A percentile compares a stretch with the other conserved stretches of the same genome.
Conservation (phyloP, 2,329 filamentous ascomycete genomes). For the Nothopassalora personata region DNA sequence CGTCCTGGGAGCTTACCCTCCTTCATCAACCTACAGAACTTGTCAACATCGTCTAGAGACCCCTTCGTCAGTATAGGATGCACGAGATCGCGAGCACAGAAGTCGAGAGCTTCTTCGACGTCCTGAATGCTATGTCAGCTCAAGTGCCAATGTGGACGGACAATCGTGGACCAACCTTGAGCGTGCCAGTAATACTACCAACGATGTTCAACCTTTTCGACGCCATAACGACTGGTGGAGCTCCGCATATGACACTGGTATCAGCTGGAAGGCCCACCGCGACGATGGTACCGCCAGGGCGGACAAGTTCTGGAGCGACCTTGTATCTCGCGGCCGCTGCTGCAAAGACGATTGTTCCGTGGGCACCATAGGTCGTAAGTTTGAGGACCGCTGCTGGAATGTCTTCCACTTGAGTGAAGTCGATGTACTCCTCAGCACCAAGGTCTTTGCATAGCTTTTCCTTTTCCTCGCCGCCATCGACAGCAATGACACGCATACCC, state of each 20-base stretch:
- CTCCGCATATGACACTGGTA: slow-evolving; percentile 33
- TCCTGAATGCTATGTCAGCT: slow-evolving; percentile 25
- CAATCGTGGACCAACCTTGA: slow-evolving; percentile 28
- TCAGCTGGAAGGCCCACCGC: slow-evolving; percentile 35
- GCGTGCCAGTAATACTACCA: slow-evolving; percentile 39
- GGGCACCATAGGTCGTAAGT: slow-evolving; percentile 36
- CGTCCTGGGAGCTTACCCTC: slow-evolving; percentile 38
- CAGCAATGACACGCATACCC: slow-evolving; percentile 36
- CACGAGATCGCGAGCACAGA: slow-evolving; percentile 40
- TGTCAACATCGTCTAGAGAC: slow-evolving; percentile 37
- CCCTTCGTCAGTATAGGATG: slow-evolving; percentile 37
- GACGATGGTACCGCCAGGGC: slow-evolving; percentile 36
- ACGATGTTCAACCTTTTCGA: slow-evolving; percentile 41
- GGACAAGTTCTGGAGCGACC: slow-evolving; percentile 29
- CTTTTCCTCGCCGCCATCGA: slow-evolving; percentile 37
- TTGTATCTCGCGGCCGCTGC: slow-evolving; percentile 36
- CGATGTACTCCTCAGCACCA: slow-evolving; percentile 36
- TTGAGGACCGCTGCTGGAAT: slow-evolving; percentile 33
- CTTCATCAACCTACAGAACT: slow-evolving; percentile 37
- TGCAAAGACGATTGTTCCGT: slow-evolving; percentile 36
- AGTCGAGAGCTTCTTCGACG: slow-evolving; percentile 43
- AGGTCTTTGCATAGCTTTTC: slow-evolving; percentile 35
- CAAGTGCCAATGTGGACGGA: neutral
- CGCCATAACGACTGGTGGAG: slow-evolving; percentile 36
- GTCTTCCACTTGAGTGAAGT: slow-evolving; percentile 33